Evolutionary conservation across 1,139 yeast genomes (phyloP).

Genomic region (Taphrina populina): DNA sequence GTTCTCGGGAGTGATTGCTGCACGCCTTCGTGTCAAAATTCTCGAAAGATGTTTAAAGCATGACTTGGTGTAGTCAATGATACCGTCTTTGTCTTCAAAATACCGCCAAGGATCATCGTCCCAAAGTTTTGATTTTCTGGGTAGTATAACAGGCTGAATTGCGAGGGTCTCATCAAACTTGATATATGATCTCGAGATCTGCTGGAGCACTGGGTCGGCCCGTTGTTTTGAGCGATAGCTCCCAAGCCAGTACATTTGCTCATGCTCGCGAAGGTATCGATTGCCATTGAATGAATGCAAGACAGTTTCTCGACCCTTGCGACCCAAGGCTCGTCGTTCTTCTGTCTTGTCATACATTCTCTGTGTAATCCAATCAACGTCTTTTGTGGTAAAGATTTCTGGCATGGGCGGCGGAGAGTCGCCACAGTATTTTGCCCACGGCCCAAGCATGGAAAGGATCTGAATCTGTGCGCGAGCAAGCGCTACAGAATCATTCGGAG

Average conservation of each 20-base stretch:
- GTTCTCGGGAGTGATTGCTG: too few relatives aligned
- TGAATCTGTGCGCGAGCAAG: constrained; percentile 21
- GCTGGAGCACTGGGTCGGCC: neutral
- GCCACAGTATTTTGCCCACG: constrained; percentile 20
- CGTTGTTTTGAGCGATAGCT: constrained; percentile 15
- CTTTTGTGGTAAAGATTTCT: neutral
- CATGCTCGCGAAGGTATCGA: constrained; percentile 14
- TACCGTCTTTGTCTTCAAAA: neutral
- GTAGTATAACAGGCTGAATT: constrained; percentile 1
- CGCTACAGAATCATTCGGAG: constrained; percentile 23
- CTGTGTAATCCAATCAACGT: constrained; percentile 14
- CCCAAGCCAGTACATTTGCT: constrained; percentile 24
- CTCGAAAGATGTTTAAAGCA: too few relatives aligned
- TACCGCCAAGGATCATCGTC: constrained; percentile 17
- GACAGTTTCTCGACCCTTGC: constrained; percentile 22
- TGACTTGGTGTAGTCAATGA: neutral
- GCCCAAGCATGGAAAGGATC: constrained; percentile 22
- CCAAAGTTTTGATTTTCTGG: constrained; percentile 16
- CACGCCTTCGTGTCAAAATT: too few relatives aligned
- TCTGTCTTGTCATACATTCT: constrained; percentile 24
- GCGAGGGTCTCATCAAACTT: constrained; percentile 13
- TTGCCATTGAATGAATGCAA: constrained; percentile 20
- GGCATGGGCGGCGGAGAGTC: constrained; percentile 22
- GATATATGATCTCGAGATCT: neutral
- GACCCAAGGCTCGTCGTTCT: constrained; percentile 18